phyloP scores from a whole-genome alignment of 495 filamentous ascomycete genomes.

The Talaromyces thailandensis region DNA sequence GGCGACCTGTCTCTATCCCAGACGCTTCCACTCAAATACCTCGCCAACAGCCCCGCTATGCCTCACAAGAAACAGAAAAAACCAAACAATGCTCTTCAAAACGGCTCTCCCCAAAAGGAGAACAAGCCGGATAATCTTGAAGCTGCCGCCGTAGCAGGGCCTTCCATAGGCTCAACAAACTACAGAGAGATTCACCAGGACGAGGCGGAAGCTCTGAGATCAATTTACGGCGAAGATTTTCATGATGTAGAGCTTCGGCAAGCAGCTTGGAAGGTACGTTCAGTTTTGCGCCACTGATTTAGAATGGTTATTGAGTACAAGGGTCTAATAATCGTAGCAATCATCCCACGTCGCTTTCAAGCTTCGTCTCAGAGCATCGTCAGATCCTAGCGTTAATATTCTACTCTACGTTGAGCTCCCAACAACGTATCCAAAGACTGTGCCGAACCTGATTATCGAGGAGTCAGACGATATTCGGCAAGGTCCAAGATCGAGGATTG shows the following conservation, averaged over 20 bases:
- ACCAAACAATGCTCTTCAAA: slow-evolving; percentile 20
- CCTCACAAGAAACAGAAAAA: slow-evolving; percentile 41
- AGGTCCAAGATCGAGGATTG: slow-evolving; percentile 55
- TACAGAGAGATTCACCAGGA: slow-evolving; percentile 80
- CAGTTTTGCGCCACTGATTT: not conserved
- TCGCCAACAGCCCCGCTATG: slow-evolving; percentile 37
- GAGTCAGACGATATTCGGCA: slow-evolving; percentile 56
- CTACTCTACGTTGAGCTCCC: slow-evolving; percentile 65
- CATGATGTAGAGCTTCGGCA: slow-evolving; percentile 59
- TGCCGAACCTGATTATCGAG: slow-evolving; percentile 60
- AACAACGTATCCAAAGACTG: slow-evolving; percentile 86
- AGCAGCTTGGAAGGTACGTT: slow-evolving; percentile 76
- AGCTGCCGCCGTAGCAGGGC: slow-evolving; percentile 6
- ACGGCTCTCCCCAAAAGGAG: slow-evolving; percentile 23
- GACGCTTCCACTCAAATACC: slow-evolving; percentile 7
- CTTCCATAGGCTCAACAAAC: slow-evolving; percentile 39
- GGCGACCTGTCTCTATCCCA: slow-evolving; percentile 10
- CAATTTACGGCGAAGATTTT: slow-evolving; percentile 92
- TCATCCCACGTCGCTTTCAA: slow-evolving; percentile 70
- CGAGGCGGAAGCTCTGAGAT: slow-evolving; percentile 76
- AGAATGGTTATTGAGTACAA: not conserved
- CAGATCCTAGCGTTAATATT: slow-evolving; percentile 55
- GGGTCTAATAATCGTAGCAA: slow-evolving; percentile 36
- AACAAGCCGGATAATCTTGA: slow-evolving; percentile 23
- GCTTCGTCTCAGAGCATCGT: slow-evolving; percentile 62